Evolutionary conservation across 2,329 filamentous ascomycete species (phyloP).

Genomic region (Nakataea oryzae): DNA sequence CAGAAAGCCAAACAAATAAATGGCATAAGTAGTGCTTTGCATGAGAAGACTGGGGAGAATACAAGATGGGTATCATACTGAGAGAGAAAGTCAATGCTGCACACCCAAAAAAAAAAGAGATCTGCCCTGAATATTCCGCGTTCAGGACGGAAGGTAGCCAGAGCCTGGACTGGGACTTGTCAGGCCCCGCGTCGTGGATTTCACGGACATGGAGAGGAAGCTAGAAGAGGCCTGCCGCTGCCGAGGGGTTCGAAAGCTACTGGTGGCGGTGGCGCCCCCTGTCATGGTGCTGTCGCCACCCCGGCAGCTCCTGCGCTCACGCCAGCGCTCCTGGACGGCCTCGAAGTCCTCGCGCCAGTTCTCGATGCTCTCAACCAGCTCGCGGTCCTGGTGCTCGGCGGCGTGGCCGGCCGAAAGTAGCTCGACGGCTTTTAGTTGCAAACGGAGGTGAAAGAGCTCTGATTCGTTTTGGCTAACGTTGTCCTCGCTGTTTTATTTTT

Average conservation of each 20-base stretch:
- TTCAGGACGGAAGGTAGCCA: neutral
- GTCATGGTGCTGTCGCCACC: neutral
- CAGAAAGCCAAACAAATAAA: no score
- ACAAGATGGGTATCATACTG: no score
- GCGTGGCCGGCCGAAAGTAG: conserved; percentile 28
- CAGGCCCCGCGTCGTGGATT: neutral
- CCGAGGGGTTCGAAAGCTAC: no score
- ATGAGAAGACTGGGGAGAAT: no score
- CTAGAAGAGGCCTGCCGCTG: no score
- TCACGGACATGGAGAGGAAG: neutral
- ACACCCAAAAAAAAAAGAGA: no score
- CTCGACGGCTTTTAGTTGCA: conserved; percentile 53
- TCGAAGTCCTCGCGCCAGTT: conserved; percentile 50
- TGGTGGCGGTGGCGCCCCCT: neutral
- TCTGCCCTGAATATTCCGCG: no score
- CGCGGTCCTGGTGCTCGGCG: conserved; percentile 35
- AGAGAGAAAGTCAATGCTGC: no score
- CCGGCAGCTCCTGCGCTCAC: neutral
- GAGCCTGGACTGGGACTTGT: neutral
- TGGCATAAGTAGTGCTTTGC: no score
- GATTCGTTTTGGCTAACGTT: conserved; percentile 46
- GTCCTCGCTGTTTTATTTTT: conserved; percentile 30
- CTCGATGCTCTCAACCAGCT: conserved; percentile 47
- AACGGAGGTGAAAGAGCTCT: conserved; percentile 49
- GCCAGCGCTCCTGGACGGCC: conserved; percentile 1